These are phyloP conservation scores for Solanum infundibuliforme DNA, from an alignment of 257 asterid genomes.

Conservation along the genomic window DNA sequence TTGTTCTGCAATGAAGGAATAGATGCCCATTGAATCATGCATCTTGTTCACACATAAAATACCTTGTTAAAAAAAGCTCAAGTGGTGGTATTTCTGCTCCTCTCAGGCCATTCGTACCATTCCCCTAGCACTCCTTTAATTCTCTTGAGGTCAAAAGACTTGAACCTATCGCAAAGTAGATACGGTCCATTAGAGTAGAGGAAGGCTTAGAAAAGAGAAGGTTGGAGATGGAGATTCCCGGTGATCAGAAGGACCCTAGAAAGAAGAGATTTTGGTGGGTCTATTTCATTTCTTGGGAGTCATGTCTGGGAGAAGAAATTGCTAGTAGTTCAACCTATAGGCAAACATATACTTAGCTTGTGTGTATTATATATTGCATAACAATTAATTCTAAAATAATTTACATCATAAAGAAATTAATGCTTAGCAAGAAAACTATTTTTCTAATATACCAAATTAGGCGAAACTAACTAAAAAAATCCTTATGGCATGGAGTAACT, in stretches of 20 bases:
- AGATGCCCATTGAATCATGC: background rate
- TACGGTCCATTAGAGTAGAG: background rate
- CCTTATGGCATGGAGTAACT: background rate
- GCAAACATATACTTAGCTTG: background rate
- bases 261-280: background rate
- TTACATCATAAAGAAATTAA: background rate
- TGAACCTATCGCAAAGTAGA: background rate
- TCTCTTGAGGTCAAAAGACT: background rate
- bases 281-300: background rate
- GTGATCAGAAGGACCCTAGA: background rate
- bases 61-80: background rate
- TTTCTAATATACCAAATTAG: background rate
- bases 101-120: background rate
- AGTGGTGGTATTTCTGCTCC: background rate
- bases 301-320: background rate
- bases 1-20: background rate
- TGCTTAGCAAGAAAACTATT: background rate
- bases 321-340: background rate
- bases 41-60: background rate
- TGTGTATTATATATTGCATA: background rate
- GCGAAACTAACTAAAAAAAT: background rate
- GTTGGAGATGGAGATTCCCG: background rate
- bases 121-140: background rate
- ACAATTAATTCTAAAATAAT: background rate
- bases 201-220: background rate